phyloP scores from a whole-genome alignment of 345 rosid genomes.

The Hibiscus syriacus region DNA sequence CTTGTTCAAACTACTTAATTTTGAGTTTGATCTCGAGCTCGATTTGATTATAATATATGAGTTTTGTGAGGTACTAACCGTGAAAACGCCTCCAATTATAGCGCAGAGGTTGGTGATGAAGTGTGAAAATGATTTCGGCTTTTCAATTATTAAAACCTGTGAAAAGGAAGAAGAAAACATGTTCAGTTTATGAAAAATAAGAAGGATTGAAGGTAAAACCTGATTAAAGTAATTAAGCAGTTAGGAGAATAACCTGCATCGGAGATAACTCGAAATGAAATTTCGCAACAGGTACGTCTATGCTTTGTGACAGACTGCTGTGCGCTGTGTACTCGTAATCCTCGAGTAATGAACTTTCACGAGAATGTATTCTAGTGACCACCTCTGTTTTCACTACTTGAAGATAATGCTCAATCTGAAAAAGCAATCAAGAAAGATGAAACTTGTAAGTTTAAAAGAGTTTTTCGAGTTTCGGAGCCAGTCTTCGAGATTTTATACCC shows the following conservation, averaged over 20 bases:
- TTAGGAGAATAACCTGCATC: constrained; percentile 67
- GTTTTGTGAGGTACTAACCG: constrained; percentile 43
- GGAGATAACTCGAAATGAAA: constrained; percentile 97
- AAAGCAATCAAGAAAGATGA: constrained; percentile 1
- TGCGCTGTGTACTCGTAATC: constrained; percentile 95
- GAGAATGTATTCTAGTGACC: constrained; percentile 30
- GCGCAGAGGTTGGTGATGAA: constrained; percentile 94
- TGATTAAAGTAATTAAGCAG: background rate
- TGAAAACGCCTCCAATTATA: constrained; percentile 92
- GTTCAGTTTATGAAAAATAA: background rate
- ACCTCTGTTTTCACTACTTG: constrained; percentile 95
- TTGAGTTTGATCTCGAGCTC: background rate
- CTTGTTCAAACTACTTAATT: background rate
- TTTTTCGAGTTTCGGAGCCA: background rate
- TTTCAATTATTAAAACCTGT: constrained; percentile 81
- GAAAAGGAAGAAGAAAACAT: background rate
- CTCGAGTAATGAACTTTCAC: constrained; percentile 45
- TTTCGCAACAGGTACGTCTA: constrained; percentile 66
- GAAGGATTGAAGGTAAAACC: background rate
- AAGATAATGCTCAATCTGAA: constrained; percentile 96
- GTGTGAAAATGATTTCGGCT: constrained; percentile 74
- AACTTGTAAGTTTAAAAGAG: background rate
- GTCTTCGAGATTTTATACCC: background rate
- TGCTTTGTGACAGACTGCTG: constrained; percentile 73
- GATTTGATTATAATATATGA: too few species aligned